Evolutionary conservation across 108 stramenopile genomes (phyloP).

Genomic region (Cyclotella choctawhatcheeana): DNA sequence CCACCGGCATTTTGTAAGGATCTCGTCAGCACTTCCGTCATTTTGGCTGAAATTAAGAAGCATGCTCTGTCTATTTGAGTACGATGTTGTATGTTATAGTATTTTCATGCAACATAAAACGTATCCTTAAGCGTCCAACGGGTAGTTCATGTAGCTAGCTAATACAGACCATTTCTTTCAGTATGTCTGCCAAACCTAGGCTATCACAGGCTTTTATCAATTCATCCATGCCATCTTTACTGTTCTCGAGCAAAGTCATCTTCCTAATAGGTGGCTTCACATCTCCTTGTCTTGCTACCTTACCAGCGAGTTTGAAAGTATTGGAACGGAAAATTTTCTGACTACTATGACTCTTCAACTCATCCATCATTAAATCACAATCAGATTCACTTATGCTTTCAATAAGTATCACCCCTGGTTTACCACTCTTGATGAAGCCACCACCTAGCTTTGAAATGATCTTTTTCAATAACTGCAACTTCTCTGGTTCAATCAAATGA

Average conservation of each 20-base stretch:
- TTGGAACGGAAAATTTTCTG: constrained; percentile 15
- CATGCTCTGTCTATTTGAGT: constrained; percentile 53
- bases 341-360: constrained; percentile 3
- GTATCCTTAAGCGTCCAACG: too few species aligned
- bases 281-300: constrained; percentile 11
- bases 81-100: too few species aligned
- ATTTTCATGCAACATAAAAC: too few species aligned
- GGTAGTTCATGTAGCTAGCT: too few species aligned
- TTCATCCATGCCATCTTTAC: constrained; percentile 19
- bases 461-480: constrained; percentile 25
- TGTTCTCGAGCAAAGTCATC: constrained; percentile 16
- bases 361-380: constrained; percentile 17
- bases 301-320: constrained; percentile 16
- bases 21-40: constrained; percentile 91
- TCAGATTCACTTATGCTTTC: constrained; percentile 15
- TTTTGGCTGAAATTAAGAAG: constrained; percentile 97
- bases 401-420: constrained; percentile 31
- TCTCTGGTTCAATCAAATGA: constrained; percentile 28
- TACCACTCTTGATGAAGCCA: constrained; percentile 26
- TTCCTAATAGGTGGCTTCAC: not conserved
- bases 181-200: too few species aligned
- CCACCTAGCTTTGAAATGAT: constrained; percentile 25
- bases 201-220: too few species aligned
- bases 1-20: constrained; percentile 94
- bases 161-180: too few species aligned